These are phyloP conservation scores for Cladosporium sp. DNA, from an alignment of 2,329 filamentous ascomycete species.

Conservation along the genomic window DNA sequence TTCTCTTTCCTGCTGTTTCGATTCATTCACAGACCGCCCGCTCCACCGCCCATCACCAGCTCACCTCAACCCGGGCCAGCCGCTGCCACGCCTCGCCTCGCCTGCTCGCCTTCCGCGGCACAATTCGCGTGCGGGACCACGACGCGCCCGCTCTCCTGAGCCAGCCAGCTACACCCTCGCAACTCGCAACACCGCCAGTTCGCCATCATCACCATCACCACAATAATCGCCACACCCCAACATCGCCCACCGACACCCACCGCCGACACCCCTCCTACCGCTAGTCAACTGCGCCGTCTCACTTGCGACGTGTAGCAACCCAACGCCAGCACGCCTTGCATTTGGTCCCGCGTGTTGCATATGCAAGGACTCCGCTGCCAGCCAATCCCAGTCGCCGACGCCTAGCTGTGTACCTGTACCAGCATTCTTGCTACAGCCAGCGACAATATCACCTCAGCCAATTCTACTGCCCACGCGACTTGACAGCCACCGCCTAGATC, in stretches of 20 bases:
- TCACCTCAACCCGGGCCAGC: background rate
- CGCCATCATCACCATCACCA: background rate
- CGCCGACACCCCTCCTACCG: background rate
- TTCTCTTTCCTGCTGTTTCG: background rate
- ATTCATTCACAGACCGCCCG: background rate
- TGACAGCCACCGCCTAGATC: background rate
- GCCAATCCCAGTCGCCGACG: constrained; percentile 16
- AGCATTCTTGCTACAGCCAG: constrained; percentile 18
- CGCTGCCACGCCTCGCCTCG: constrained; percentile 1
- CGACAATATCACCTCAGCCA: constrained; percentile 12
- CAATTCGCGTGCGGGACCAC: background rate
- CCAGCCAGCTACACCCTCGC: background rate
- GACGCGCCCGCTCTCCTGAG: constrained; percentile 4
- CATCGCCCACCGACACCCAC: background rate
- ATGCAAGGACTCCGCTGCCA: constrained; percentile 15
- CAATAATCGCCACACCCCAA: background rate
- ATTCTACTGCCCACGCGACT: constrained; percentile 2
- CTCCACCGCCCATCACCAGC: background rate
- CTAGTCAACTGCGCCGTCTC: background rate
- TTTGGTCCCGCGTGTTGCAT: constrained; percentile 17
- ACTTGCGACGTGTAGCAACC: constrained; percentile 10
- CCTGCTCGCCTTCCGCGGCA: background rate
- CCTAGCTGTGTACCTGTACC: constrained; percentile 14
- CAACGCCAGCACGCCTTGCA: constrained; percentile 18
- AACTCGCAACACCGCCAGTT: background rate